Percentiles rank a stretch among this genome's conserved stretches.
These are phyloP conservation scores for Oenanthe sinensis DNA, from an alignment of 129 eudicot genomes.

Conservation along the genomic window DNA sequence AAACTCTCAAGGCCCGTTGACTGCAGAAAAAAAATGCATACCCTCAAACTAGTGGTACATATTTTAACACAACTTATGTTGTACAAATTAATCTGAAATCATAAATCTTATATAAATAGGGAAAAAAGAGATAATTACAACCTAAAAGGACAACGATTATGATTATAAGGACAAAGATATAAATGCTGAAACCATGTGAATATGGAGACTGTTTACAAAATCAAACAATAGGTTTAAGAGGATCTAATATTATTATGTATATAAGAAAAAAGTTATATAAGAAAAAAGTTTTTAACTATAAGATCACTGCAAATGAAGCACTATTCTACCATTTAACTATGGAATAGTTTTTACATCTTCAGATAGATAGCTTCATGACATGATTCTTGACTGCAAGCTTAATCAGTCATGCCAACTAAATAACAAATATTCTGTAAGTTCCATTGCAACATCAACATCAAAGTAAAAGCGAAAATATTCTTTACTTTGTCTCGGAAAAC, in stretches of 20 bases:
- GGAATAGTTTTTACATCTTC: neutral
- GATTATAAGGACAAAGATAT: neutral
- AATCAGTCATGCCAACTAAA: neutral
- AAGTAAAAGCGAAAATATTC: no score
- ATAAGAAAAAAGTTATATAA: no score
- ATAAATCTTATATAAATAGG: neutral
- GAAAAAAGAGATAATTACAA: neutral
- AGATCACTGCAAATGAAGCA: neutral
- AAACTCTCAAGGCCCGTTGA: slow-evolving; percentile 30
- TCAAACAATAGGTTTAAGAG: neutral
- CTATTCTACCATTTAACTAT: neutral
- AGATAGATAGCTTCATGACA: neutral
- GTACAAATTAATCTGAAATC: neutral
- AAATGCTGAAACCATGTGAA: neutral
- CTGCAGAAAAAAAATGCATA: slow-evolving; percentile 18
- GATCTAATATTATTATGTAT: no score
- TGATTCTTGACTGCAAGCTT: neutral
- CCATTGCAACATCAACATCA: neutral
- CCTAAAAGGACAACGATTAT: neutral
- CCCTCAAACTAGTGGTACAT: neutral
- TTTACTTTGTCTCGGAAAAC: no score
- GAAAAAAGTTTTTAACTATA: neutral
- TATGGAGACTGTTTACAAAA: neutral
- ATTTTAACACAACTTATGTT: neutral
- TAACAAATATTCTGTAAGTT: neutral